Evolutionary conservation across 768 basidiomycete species (phyloP).

Genomic region (Neoboletus brunneissimus): DNA sequence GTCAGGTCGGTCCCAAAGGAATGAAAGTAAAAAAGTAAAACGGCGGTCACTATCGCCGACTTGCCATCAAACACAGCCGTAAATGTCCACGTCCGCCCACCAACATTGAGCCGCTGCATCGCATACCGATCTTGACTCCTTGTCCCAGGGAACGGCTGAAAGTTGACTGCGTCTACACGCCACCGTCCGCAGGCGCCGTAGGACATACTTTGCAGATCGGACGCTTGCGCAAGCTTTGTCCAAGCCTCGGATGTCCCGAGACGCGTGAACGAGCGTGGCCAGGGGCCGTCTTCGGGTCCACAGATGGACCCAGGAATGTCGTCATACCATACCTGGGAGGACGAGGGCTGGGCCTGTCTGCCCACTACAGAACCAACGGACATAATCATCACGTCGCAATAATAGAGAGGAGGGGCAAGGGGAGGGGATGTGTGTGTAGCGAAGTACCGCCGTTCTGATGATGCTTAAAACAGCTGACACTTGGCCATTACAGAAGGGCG

Average conservation of each 20-base stretch:
- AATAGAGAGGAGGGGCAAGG: neutral
- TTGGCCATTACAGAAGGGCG: constrained; percentile 24
- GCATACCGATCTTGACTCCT: constrained; percentile 65
- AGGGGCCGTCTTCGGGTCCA: constrained; percentile 61
- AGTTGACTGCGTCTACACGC: constrained; percentile 61
- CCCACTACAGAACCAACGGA: constrained; percentile 17
- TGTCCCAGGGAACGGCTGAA: constrained; percentile 56
- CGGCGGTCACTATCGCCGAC: constrained; percentile 19
- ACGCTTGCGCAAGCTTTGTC: constrained; percentile 48
- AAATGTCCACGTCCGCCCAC: constrained; percentile 58
- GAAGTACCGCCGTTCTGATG: constrained; percentile 1
- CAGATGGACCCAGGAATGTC: constrained; percentile 63
- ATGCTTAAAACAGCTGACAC: constrained; percentile 31
- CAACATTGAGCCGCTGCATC: constrained; percentile 53
- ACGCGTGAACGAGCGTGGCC: constrained; percentile 58
- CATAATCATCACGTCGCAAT: constrained; percentile 14
- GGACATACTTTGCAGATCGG: constrained; percentile 47
- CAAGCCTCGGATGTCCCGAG: constrained; percentile 52
- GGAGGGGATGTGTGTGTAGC: constrained; percentile 4
- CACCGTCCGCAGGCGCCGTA: constrained; percentile 38
- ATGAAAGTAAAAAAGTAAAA: no score
- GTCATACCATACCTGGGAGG: constrained; percentile 49
- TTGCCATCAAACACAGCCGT: constrained; percentile 70
- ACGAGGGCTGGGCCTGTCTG: constrained; percentile 14
- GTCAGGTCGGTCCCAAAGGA: neutral